Base-by-base conservation (phyloP, 192 early-diverging fungal genomes). In the Coemansia sp. region DNA sequence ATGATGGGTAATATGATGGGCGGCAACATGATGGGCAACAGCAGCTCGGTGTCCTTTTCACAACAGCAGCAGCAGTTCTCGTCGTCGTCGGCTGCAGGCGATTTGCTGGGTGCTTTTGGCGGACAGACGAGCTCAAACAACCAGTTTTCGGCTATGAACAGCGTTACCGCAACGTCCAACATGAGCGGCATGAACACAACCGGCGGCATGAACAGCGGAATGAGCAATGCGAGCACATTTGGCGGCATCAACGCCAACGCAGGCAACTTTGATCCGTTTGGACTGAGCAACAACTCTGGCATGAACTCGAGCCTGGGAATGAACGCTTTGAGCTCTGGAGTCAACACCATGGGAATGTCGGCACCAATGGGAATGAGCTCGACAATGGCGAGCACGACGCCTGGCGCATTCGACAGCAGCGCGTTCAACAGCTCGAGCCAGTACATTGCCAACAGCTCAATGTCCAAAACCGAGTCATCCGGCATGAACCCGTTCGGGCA, bases 241-340 rank as follows among this genome's bases (percentile, higher is more conserved):
- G 35, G 51, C 49, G 47, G 56, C 9, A 50, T 61, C 51, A 60
- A 51, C 25, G 66, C 37, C 25, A 71, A 47, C 22, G 59, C 35
- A 9, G n/a, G 35, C 3, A 64, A 53, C 38, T 82, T 82, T 64
- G 79, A 82, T 67, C 73, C 73, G 59, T 76, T 82, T 60, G 79
- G 73, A 1, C 62, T 75, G 24, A 62, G 29, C 38, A 32, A 21
- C 38, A 51, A 52, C 15, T 29, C 25, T 14, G 62, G 67, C 4
- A 62, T 65, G 54, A 39, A 19, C 25, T 15, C 59, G 23, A 45
- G 11, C 39, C 27, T n/a, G 5, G 41, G 53, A 25, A 47, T 43
- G 56, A 48, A 8, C 10, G 47, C 29, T 37, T 15, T 29, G 8
- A 58, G 48, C 65, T 38, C 38, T 14, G 57, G 57, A 15, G 48